Base-by-base conservation (phyloP, 768 basidiomycete genomes). In the Phlebiopsis flavidoalba region DNA sequence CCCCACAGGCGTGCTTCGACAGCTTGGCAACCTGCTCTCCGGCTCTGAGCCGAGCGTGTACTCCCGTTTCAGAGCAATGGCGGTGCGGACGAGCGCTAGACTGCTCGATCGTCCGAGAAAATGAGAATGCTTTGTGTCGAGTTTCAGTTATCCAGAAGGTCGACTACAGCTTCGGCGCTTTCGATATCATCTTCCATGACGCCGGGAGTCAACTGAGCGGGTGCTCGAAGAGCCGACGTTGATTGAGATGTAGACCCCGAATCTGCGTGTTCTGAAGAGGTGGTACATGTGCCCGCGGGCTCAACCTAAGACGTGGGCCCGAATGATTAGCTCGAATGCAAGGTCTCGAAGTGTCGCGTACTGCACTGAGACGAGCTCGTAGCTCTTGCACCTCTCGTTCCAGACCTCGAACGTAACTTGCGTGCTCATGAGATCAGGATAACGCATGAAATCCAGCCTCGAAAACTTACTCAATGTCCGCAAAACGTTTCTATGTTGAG, bases 31-130 rank as follows among this genome's bases (percentile, higher is more conserved):
- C 10, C 40, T 10, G 40, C 12, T 12, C 12, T 43, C 40, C 12
- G 40, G 40, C 2, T 43, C 40, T 3, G 3, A 3, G 11, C 12
- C 11, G 3, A 4, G 74, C 8, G 69, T 63, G 59, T 75, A 74
- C 57, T 77, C 75, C 7, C 72, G 70, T 66, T 77, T 79, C 60
- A 78, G 69, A 65, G 76, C 74, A 56, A 76, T 67, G 12, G 78
- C 78, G 8, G 76, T 75, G 63, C 74, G 74, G 2, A 79, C 68
- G 60, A 79, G 75, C 58, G 71, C 70, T 11, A 76, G 68, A 46
- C 77, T 75, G 65, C 75, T 76, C 4, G 76, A 77, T 62, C 76
- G 77, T 52, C 77, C 77, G 62, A 76, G 76, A 67, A 77, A 79
- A 36, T 71, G 69, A 43, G 70, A 59, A 46, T 69, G 62, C 36